phyloP scores from a whole-genome alignment of 768 basidiomycete species.

The Lentinus tigrinus region DNA sequence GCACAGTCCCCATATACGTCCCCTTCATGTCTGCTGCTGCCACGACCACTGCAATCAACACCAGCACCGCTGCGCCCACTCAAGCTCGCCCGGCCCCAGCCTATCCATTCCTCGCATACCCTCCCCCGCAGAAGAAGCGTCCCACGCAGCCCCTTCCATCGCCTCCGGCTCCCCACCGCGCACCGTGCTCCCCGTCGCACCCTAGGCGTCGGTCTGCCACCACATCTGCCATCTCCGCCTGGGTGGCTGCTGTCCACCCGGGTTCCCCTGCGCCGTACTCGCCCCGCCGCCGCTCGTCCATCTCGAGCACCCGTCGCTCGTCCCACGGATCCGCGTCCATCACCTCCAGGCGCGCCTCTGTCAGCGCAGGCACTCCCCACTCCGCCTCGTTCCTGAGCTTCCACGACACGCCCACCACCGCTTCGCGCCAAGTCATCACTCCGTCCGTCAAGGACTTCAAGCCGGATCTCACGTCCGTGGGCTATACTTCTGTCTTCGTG shows the following conservation, averaged over 20 bases:
- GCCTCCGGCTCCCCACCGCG: constrained; percentile 19
- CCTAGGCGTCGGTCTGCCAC: constrained; percentile 41
- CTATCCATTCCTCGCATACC: constrained; percentile 31
- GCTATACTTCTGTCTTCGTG: constrained; percentile 68
- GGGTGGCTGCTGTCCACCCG: constrained; percentile 68
- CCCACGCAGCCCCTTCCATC: constrained; percentile 28
- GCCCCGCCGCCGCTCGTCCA: constrained; percentile 27
- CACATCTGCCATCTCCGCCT: constrained; percentile 51
- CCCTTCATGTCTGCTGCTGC: constrained; percentile 23
- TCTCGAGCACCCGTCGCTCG: constrained; percentile 29
- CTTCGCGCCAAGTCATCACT: constrained; percentile 30
- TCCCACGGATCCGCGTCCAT: constrained; percentile 31
- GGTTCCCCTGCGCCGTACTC: constrained; percentile 56
- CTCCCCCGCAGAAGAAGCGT: constrained; percentile 30
- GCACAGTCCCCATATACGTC: not conserved
- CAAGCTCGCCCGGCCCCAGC: constrained; percentile 17
- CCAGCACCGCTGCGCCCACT: constrained; percentile 4
- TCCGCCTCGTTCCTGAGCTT: constrained; percentile 51
- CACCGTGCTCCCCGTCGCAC: constrained; percentile 9
- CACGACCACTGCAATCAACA: constrained; percentile 8
- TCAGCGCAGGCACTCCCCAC: constrained; percentile 37
- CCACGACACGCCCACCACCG: constrained; percentile 39
- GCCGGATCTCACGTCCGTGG: constrained; percentile 56
- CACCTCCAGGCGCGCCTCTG: constrained; percentile 32
- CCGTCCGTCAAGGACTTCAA: constrained; percentile 47